Evolutionary conservation across 352 stramenopile genomes (phyloP).

Genomic region (Phytopythium oedochilum): DNA sequence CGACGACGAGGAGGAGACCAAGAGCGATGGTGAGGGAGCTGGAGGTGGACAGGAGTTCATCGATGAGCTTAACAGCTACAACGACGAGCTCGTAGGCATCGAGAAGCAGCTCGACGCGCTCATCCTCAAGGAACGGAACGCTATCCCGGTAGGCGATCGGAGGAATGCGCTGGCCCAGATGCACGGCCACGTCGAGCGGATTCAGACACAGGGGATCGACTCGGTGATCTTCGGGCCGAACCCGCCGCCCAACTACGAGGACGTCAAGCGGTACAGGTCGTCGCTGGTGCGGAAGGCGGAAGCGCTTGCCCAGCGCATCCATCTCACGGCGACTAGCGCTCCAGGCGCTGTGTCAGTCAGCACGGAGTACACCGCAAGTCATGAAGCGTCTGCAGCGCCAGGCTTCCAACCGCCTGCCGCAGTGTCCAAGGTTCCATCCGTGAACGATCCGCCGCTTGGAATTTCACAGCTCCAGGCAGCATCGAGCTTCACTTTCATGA

Average conservation of each 20-base stretch:
- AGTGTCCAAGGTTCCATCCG: constrained; percentile 4
- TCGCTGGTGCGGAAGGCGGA: constrained; percentile 61
- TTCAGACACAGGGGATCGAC: constrained; percentile 77
- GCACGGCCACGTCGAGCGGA: constrained; percentile 69
- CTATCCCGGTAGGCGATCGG: constrained; percentile 30
- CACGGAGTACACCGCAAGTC: not conserved
- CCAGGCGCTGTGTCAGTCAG: not conserved
- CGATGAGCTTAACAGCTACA: constrained; percentile 38
- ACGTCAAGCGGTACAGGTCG: constrained; percentile 66
- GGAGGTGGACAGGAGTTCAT: constrained; percentile 32
- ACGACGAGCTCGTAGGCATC: constrained; percentile 33
- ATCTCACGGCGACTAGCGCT: constrained; percentile 30
- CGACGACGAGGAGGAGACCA: constrained; percentile 14
- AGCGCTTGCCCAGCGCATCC: constrained; percentile 56
- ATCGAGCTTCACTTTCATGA: constrained; percentile 42
- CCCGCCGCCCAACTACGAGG: constrained; percentile 59
- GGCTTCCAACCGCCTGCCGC: not conserved
- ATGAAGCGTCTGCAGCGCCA: not conserved
- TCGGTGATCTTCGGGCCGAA: constrained; percentile 71
- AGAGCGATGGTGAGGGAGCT: constrained; percentile 2
- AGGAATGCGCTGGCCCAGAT: constrained; percentile 72
- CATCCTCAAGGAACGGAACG: constrained; percentile 37
- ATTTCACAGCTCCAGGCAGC: constrained; percentile 29
- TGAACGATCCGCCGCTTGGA: constrained; percentile 20
- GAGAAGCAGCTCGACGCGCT: constrained; percentile 50